Evolutionary conservation across 306 rosid species (phyloP), one percentile per base, ranked within the genome.

Genomic region (Acacia acuminata): DNA sequence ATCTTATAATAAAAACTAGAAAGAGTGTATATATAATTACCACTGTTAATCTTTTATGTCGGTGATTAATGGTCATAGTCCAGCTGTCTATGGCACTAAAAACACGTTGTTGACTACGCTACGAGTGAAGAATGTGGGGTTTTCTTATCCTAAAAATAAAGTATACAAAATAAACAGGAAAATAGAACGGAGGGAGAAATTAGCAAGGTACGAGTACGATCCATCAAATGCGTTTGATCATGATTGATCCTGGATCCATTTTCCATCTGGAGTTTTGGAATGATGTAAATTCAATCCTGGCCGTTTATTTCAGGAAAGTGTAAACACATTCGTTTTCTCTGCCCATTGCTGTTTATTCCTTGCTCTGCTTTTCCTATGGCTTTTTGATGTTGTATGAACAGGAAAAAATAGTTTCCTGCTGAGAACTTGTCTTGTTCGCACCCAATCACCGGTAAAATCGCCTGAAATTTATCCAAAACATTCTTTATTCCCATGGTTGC

Each of bases 391-490:
- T 44, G 10, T 44, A 25, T 40, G 61, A n/a, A 19, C 30, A 9
- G 17, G n/a, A 8, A 27, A 27, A 73, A 5, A 47, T 8, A 27
- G 27, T 8, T 27, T 56, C n/a, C 40, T 19, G 22, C 42, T 75
- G 15, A 34, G n/a, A 69, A 2, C 8, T 48, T 13, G 68, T 19
- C 83, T 61, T 60, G 30, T 74, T 81, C 79, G 10, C 82, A 4
- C 16, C 9, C 25, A 51, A 27, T 20, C 24, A 25, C 85, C 56
- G 3, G 67, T 0, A 63, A 58, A 61, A 79, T 67, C 82, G 51
- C 77, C 90, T 24, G 20, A 63, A 50, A 77, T 81, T 75, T 12
- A 77, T 78, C 81, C 72, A 11, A 74, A 78, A 38, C 78, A 44
- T 86, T 48, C 81, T 32, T 38, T 66, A 24, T 4, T 32, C 55